Evolutionary conservation across 768 basidiomycete genomes (phyloP), one percentile per base, ranked within the genome.

Genomic region (Symmetrospora coprosmae): DNA sequence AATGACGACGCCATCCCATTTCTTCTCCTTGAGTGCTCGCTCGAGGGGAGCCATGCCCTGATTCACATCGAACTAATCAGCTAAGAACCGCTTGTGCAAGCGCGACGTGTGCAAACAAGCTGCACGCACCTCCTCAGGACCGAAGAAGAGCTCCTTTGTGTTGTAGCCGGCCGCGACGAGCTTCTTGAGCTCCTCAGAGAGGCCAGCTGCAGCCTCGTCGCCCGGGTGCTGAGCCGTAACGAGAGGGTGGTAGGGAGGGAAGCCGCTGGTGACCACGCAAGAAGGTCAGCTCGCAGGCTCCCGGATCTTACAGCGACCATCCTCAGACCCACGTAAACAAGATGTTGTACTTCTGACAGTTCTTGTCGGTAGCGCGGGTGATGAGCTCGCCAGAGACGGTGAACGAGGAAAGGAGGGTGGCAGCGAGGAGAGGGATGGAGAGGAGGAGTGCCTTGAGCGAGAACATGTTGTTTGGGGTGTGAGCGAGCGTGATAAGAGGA

Each of bases 1-100:
- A 28, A 55, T 37, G 21, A 55, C 35, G 30, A 55, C 38, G 19
- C 35, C 52, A 41, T 55, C 52, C 34, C 38, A 55, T 41, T 55
- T 55, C 6, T 38, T 33, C 17, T 19, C 37, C 25, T 43, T 41
- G 14, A 55, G n/a, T 6, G 34, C 52, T 14, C n/a, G 27, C 8
- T 30, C 8, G 17, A 55, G 30, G 16, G 52, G 52, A 38, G 37
- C 5, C 27, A 39, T 33, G 34, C 52, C 52, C 52, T 55, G 30
- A 30, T 13, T 21, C 33, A 50, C 6, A 13, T 17, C 27, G 30
- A 31, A 19, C 4, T 25, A 9, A 50, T 33, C 8, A n/a, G n/a
- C n/a, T n/a, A n/a, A n/a, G n/a, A n/a, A n/a, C n/a, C n/a, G n/a
- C 19, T 14, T 8, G 49, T 31, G 14, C 21, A 31, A 30, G 9